Base-by-base conservation (phyloP, 2,329 filamentous ascomycete genomes). In the Verticillium tricorpus region DNA sequence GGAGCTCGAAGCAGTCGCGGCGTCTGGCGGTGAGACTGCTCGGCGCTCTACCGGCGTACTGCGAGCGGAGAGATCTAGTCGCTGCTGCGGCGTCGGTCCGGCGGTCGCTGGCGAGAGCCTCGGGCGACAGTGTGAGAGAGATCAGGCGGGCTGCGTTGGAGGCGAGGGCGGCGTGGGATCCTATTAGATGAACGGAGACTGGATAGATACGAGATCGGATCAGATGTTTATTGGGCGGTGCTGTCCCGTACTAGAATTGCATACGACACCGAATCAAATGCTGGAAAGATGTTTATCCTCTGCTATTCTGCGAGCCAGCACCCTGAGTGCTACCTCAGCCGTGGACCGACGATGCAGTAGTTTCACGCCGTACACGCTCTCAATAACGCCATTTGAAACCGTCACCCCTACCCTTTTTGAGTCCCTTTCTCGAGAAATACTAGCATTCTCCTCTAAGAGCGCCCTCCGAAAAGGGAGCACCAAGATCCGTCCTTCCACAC, bases 41-140 rank as follows among this genome's bases (percentile, higher is more conserved):
- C 3, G 76, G 76, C 3, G 72, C 75, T 34, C 71, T 87, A 56
- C 82, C 84, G 3, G 69, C 67, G 19, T 75, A 77, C 65, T 83
- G 81, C 65, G 83, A 85, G 62, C 74, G 79, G 12, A 72, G 77
- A 6, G 71, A 80, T 56, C 68, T 85, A 22, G 66, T 83, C 57
- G 73, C 79, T 0, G 76, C 79, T 65, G 76, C 77, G 54, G 75
- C 76, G 32, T 73, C 72, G 59, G 76, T 85, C 54, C 74, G 79
- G 63, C 74, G 80, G 4, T 77, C 82, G 59, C 67, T 87, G 63
- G 78, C 79, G 1, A 67, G 74, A 9, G 82, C 83, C 1, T 84
- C 83, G 58, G 84, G 84, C 1, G 83, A 86, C 65, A 70, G 74
- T 6, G 80, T 84, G 9, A 75, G 85, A 55, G 82, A 83, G 63